Conservation (phyloP, 371 early-diverging fungal genomes). For the Apophysomyces elegans region DNA sequence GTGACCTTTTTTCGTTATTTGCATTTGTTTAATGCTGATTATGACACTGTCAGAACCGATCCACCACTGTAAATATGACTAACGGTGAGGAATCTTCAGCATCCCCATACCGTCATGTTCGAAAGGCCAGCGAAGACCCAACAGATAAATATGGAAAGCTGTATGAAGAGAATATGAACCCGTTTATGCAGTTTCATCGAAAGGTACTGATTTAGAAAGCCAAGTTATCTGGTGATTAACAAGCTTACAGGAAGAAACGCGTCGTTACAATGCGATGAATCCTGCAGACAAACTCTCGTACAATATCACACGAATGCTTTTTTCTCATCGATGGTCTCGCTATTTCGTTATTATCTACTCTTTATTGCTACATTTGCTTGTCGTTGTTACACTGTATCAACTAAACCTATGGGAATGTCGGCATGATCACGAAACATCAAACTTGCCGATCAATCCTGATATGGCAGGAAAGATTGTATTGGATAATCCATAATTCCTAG, state of each 20-base stretch:
- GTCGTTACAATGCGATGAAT: conserved; percentile 75
- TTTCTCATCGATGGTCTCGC: conserved; percentile 76
- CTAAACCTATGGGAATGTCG: conserved; percentile 73
- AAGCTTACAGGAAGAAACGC: conserved; percentile 62
- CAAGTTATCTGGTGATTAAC: not conserved
- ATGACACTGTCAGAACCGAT: conserved; percentile 15
- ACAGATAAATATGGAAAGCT: conserved; percentile 72
- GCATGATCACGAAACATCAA: conserved; percentile 61
- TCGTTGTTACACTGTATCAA: conserved; percentile 73
- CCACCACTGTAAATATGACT: conserved; percentile 26
- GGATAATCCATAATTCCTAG: not conserved
- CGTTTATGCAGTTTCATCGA: conserved; percentile 83
- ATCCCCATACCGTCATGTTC: conserved; percentile 16
- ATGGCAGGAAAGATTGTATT: conserved; percentile 10
- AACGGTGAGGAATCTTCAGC: conserved; percentile 12
- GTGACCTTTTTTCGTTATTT: not conserved
- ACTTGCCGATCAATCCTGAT: conserved; percentile 41
- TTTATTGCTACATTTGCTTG: conserved; percentile 75
- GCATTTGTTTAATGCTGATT: no score
- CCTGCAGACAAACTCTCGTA: conserved; percentile 77
- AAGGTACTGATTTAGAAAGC: conserved; percentile 40
- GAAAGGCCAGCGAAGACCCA: conserved; percentile 44
- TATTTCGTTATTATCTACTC: conserved; percentile 75
- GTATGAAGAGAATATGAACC: conserved; percentile 89
- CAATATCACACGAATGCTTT: conserved; percentile 67